A percentile compares a stretch with the other conserved stretches of the same genome.
phyloP scores from a whole-genome alignment of 2,329 filamentous ascomycete species.

The Paracoccidioides lutzii region DNA sequence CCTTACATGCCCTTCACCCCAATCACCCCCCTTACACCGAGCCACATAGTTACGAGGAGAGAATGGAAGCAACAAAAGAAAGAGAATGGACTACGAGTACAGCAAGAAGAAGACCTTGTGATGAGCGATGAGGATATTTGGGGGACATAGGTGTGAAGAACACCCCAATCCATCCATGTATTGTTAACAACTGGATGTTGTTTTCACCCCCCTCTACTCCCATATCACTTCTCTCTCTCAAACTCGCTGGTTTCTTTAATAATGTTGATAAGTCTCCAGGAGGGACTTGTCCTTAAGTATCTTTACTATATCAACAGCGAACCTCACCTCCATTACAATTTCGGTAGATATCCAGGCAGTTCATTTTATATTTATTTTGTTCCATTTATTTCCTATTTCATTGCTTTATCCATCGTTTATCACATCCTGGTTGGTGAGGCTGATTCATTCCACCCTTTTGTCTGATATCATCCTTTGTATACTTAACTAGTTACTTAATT shows the following conservation, averaged over 20 bases:
- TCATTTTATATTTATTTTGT: too few relatives aligned
- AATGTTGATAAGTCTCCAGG: neutral
- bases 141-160: slow-evolving; percentile 19
- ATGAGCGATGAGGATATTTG: slow-evolving; percentile 35
- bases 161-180: neutral
- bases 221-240: neutral
- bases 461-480: too few relatives aligned
- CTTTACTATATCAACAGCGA: too few relatives aligned
- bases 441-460: too few relatives aligned
- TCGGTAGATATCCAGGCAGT: too few relatives aligned
- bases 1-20: slow-evolving; percentile 41
- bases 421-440: too few relatives aligned
- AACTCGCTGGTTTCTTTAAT: neutral
- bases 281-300: neutral
- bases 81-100: slow-evolving; percentile 31
- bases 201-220: neutral
- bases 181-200: neutral
- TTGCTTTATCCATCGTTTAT: too few relatives aligned
- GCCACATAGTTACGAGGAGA: slow-evolving; percentile 32
- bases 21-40: slow-evolving; percentile 37
- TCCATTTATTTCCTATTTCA: too few relatives aligned
- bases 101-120: slow-evolving; percentile 36
- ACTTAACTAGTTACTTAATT: too few relatives aligned
- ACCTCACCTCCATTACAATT: neutral
- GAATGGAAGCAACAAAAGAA: slow-evolving; percentile 31